Evolutionary conservation across 2,329 filamentous ascomycete genomes (phyloP), one percentile per base, ranked within the genome.

Genomic region (Colletotrichum karsti): DNA sequence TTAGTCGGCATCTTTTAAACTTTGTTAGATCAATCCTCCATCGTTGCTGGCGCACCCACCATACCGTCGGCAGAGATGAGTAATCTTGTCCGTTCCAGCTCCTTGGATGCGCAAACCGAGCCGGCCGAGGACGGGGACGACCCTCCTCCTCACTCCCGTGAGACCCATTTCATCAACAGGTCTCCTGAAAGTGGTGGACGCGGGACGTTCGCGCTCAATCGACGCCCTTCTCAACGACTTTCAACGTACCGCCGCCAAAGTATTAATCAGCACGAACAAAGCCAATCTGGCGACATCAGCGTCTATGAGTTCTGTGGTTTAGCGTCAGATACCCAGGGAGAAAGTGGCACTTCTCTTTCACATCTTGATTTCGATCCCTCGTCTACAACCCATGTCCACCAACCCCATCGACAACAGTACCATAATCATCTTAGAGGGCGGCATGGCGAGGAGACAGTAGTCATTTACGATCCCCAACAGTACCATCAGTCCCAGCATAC

Each of bases 71-170:
- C 18, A 33, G 60, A 64, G 62, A 67, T 67, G 60, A 67, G 65
- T 67, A 67, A 67, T 67, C 65, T 37, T 48, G 12, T 26, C 51
- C 64, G 44, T 64, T n/a, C 59, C 60, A 63, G 51, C 42, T 30
- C 42, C n/a, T 24, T 64, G 59, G 59, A 64, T 37, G 39, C 59
- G 33, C 64, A 48, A 28, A 22, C 60, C 42, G 64, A 67, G 42
- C 33, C 51, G 35, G 60, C 44, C 37, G 46, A 58, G 24, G 60
- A 59, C 24, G 5, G 64, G 18, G 46, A 65, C 37, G 53, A 67
- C 22, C 53, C 60, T 39, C 59, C 51, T 39, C 64, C 59, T 41
- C 18, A 15, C 8, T 20, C 54, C 13, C 35, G 53, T 9, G 50
- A 35, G 59, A 67, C 28, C 30, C 39, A 41, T 28, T 12, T 33